Evolutionary conservation across 306 rosid species (phyloP).

Genomic region (Prunus salicina): DNA sequence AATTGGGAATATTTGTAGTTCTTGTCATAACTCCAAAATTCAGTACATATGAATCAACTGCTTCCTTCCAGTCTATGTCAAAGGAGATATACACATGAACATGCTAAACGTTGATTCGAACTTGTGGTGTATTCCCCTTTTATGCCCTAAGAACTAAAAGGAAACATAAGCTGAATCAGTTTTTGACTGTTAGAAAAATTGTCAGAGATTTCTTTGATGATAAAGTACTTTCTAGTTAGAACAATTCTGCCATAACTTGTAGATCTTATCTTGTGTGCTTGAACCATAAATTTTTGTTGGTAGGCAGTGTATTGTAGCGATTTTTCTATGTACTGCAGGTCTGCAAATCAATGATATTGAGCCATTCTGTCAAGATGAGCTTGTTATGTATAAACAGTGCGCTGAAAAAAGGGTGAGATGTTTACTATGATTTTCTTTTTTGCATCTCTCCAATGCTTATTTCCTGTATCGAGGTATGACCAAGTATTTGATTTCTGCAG

Average conservation of each 20-base stretch:
- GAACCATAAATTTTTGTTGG: not conserved
- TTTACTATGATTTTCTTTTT: conserved; percentile 1
- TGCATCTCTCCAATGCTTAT: conserved; percentile 12
- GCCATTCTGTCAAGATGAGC: conserved; percentile 96
- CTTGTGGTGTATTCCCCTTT: not conserved
- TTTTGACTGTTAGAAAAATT: conserved; percentile 4
- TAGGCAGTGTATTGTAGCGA: not conserved
- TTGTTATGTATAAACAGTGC: conserved; percentile 72
- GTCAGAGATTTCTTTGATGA: not conserved
- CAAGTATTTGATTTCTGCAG: conserved; percentile 11
- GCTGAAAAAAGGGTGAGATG: conserved; percentile 77
- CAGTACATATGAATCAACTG: not conserved
- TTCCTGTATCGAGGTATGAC: not conserved
- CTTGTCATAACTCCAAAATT: not conserved
- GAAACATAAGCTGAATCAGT: not conserved
- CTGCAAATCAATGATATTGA: conserved; percentile 93
- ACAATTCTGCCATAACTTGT: not conserved
- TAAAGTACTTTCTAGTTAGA: not conserved
- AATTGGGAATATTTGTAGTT: not conserved
- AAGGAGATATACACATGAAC: not conserved
- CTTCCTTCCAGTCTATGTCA: not conserved
- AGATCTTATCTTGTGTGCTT: conserved; percentile 6
- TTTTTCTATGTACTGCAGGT: conserved; percentile 41
- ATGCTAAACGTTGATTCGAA: not conserved
- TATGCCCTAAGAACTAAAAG: not conserved